These are phyloP conservation scores for Cicer chorassanicum DNA, from an alignment of 306 rosid genomes.

Conservation along the genomic window DNA sequence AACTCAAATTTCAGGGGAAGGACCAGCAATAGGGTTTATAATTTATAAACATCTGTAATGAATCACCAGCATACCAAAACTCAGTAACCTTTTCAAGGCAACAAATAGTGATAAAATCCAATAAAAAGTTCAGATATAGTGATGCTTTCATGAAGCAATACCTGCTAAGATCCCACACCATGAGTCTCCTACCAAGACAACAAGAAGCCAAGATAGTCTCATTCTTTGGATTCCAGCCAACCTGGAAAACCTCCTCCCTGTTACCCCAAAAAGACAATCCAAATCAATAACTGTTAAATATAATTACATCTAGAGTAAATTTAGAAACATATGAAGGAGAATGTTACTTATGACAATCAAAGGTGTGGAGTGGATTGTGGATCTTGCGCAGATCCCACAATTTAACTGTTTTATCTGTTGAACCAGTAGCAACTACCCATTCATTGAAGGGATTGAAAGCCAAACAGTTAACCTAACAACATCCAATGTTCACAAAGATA, in stretches of 20 bases:
- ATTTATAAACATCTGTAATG: slow-evolving; percentile 24
- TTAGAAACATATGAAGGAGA: slow-evolving; percentile 31
- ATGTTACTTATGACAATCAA: slow-evolving; percentile 90
- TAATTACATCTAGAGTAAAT: slow-evolving; percentile 26
- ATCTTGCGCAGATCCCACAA: slow-evolving; percentile 93
- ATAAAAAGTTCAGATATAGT: slow-evolving; percentile 9
- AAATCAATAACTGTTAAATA: slow-evolving; percentile 36
- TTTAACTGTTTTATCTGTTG: slow-evolving; percentile 96
- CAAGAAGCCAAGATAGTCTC: slow-evolving; percentile 98
- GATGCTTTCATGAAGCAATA: slow-evolving; percentile 45
- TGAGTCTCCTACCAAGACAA: slow-evolving; percentile 95
- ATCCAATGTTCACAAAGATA: slow-evolving; percentile 1
- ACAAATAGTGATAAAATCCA: slow-evolving; percentile 6
- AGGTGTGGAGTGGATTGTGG: slow-evolving; percentile 75
- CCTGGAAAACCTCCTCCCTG: slow-evolving; percentile 99
- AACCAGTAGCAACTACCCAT: slow-evolving; percentile 98
- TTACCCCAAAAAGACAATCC: slow-evolving; percentile 32
- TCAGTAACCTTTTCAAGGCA: slow-evolving; percentile 10
- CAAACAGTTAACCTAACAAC: slow-evolving; percentile 84
- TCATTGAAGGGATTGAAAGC: slow-evolving; percentile 98
- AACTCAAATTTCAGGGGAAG: slow-evolving; percentile 8
- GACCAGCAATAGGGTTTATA: background rate
- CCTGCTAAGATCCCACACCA: slow-evolving; percentile 99
- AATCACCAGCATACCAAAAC: slow-evolving; percentile 17
- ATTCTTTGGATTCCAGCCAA: slow-evolving; percentile 96